Conservation (phyloP, 805 yeast genomes). For the Teunomyces kruisii region DNA sequence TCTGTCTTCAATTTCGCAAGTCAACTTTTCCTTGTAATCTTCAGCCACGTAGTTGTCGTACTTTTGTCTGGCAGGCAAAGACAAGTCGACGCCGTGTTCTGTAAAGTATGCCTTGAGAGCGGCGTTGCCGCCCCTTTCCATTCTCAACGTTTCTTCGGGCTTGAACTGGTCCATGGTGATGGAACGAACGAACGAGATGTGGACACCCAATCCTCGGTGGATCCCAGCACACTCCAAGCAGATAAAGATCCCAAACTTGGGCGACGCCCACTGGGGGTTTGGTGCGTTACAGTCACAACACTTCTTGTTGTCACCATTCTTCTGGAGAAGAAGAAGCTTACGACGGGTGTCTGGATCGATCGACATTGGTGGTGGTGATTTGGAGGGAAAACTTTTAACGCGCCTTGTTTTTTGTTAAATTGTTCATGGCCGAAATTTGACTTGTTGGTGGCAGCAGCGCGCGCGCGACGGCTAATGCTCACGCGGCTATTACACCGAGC, state of each 20-base stretch:
- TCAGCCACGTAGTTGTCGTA: slow-evolving; percentile 91
- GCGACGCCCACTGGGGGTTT: slow-evolving; percentile 99
- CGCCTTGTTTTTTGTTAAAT: background rate
- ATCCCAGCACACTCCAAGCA: slow-evolving; percentile 98
- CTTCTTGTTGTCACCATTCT: slow-evolving; percentile 76
- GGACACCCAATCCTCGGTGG: slow-evolving; percentile 95
- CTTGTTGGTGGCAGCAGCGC: background rate
- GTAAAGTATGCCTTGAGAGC: slow-evolving; percentile 67
- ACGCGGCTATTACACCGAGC: background rate
- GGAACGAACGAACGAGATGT: slow-evolving; percentile 91
- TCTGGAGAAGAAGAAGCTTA: slow-evolving; percentile 71
- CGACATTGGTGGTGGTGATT: slow-evolving; percentile 45
- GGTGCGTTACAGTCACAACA: slow-evolving; percentile 95
- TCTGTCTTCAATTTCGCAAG: slow-evolving; percentile 71
- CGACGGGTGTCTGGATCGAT: slow-evolving; percentile 93
- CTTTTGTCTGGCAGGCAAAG: slow-evolving; percentile 66
- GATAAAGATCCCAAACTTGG: slow-evolving; percentile 95
- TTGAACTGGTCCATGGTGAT: slow-evolving; percentile 99
- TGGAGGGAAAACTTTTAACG: slow-evolving; percentile 1
- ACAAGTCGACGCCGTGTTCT: slow-evolving; percentile 66
- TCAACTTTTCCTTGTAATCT: slow-evolving; percentile 82
- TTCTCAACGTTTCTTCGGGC: slow-evolving; percentile 81
- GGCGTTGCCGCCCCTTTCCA: slow-evolving; percentile 94
- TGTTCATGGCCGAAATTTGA: background rate
- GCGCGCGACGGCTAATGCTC: background rate